phyloP scores from a whole-genome alignment of 2,329 filamentous ascomycete species.

The Diaporthe helianthi region DNA sequence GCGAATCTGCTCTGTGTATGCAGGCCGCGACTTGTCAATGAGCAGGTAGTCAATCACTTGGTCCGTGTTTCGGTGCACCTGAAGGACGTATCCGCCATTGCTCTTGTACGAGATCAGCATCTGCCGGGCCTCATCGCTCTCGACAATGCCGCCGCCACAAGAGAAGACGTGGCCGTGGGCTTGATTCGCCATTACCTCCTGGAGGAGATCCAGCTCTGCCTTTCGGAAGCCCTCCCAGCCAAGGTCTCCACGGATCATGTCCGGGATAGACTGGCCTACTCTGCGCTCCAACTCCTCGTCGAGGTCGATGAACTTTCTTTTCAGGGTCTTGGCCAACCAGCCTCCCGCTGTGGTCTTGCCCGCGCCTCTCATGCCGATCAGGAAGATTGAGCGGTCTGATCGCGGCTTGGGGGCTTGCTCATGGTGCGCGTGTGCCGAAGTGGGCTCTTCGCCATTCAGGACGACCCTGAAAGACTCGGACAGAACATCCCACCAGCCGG shows the following conservation, averaged over 20 bases:
- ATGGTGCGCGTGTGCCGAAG: conserved; percentile 40
- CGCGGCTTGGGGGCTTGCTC: conserved; percentile 40
- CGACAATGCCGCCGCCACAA: conserved; percentile 92
- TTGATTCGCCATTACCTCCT: conserved; percentile 76
- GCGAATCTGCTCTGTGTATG: conserved; percentile 91
- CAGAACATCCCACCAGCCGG: conserved; percentile 95
- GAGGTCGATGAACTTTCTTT: conserved; percentile 82
- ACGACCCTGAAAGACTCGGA: conserved; percentile 77
- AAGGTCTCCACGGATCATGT: conserved; percentile 73
- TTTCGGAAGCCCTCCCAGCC: conserved; percentile 92
- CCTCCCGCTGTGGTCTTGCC: conserved; percentile 93
- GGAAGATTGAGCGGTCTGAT: conserved; percentile 76
- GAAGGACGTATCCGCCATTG: conserved; percentile 81
- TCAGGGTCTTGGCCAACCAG: conserved; percentile 80
- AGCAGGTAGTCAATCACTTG: conserved; percentile 89
- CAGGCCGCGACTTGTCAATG: conserved; percentile 87
- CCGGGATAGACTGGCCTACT: conserved; percentile 78
- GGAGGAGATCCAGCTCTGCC: conserved; percentile 77
- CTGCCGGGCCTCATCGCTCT: conserved; percentile 79
- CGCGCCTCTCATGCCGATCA: conserved; percentile 96
- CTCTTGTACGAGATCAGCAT: conserved; percentile 76
- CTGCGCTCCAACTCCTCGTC: conserved; percentile 84
- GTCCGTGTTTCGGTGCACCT: conserved; percentile 87
- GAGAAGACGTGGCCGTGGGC: conserved; percentile 83
- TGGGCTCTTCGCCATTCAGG: conserved; percentile 75